A percentile compares a stretch with the other conserved stretches of the same genome.
phyloP scores from a whole-genome alignment of 2,329 filamentous ascomycete genomes.

The Septoria linicola region DNA sequence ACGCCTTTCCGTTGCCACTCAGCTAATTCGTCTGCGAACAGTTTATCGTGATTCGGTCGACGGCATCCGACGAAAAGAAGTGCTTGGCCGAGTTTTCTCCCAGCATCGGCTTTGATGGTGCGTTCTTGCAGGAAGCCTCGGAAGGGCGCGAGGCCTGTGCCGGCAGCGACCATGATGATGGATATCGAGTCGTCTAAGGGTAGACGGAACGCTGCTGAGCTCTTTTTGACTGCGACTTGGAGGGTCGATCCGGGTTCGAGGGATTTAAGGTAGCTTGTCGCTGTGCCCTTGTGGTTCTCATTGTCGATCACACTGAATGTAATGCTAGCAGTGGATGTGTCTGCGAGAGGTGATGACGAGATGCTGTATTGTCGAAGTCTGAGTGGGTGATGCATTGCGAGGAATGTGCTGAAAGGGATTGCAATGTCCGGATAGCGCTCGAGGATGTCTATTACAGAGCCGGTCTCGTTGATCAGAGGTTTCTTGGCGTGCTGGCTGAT shows the following conservation, averaged over 20 bases:
- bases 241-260: constrained; percentile 56
- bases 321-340: constrained; percentile 39
- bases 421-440: constrained; percentile 59
- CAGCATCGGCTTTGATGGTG: constrained; percentile 42
- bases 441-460: constrained; percentile 66
- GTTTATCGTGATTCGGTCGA: constrained; percentile 53
- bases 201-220: constrained; percentile 49
- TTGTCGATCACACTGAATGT: constrained; percentile 43
- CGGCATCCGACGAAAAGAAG: constrained; percentile 67
- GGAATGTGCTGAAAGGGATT: constrained; percentile 63
- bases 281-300: constrained; percentile 36
- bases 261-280: constrained; percentile 43
- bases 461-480: constrained; percentile 51
- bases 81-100: constrained; percentile 56
- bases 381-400: constrained; percentile 72
- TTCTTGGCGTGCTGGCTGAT: constrained; percentile 47
- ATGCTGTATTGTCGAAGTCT: constrained; percentile 42
- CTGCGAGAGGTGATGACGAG: constrained; percentile 39
- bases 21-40: constrained; percentile 61
- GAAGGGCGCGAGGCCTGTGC: constrained; percentile 51
- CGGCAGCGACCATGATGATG: constrained; percentile 53
- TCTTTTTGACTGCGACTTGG: constrained; percentile 38
- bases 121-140: constrained; percentile 46
- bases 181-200: constrained; percentile 45
- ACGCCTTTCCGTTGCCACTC: constrained; percentile 61